Evolutionary conservation across 805 yeast species (phyloP).

Genomic region (Barnettozyma wickerhamii): DNA sequence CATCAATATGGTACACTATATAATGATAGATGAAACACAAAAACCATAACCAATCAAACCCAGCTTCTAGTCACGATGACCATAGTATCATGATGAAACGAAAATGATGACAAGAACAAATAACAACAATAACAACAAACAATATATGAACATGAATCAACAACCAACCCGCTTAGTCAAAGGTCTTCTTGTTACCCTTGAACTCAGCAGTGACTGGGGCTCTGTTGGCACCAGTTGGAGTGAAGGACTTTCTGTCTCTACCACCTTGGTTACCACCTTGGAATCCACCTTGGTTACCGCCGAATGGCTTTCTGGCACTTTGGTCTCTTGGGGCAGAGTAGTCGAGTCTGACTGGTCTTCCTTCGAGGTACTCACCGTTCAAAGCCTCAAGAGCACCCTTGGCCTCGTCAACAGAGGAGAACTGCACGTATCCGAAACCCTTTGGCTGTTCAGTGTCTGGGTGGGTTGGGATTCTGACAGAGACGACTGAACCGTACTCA

Average conservation of each 20-base stretch:
- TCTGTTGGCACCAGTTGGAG: conserved; percentile 56
- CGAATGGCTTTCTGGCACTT: conserved; percentile 26
- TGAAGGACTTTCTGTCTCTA: conserved; percentile 36
- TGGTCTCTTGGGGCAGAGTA: conserved; percentile 85
- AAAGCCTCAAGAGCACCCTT: conserved; percentile 79
- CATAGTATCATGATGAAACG: background rate
- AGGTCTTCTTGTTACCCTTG: conserved; percentile 81
- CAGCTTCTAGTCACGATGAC: background rate
- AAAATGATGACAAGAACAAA: background rate
- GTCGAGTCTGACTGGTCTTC: conserved; percentile 93
- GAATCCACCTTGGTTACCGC: conserved; percentile 35
- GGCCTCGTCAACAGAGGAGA: conserved; percentile 82
- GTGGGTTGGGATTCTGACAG: conserved; percentile 95
- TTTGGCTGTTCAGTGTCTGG: conserved; percentile 98
- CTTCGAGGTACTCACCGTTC: conserved; percentile 85
- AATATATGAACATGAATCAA: no score
- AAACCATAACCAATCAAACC: background rate
- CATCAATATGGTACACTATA: background rate
- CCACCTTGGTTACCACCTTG: conserved; percentile 37
- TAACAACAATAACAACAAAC: conserved; percentile 3
- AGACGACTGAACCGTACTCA: conserved; percentile 74
- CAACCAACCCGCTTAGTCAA: conserved; percentile 44
- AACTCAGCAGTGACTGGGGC: conserved; percentile 63
- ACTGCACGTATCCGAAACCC: conserved; percentile 98
- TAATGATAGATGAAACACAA: background rate